Base-by-base conservation (phyloP, 2,329 filamentous ascomycete genomes). In the Aspergillus pseudotamarii region DNA sequence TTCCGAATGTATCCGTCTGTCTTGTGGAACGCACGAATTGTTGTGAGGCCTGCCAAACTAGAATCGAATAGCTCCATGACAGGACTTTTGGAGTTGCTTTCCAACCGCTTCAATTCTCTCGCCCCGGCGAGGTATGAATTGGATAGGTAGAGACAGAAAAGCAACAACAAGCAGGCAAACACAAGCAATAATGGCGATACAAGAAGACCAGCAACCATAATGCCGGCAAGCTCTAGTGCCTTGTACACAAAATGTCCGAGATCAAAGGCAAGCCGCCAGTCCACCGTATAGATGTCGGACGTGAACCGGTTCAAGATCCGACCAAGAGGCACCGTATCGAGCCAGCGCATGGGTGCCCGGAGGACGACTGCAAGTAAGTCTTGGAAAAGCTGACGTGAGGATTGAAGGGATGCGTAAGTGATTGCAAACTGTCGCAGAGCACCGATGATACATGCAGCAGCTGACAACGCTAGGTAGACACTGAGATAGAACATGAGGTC, bases 11-110 rank as follows among this genome's bases (percentile, higher is more conserved):
- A 94, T 1, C 84, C 82, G 14, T 87, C 82, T 0, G 83, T 80
- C 80, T 92, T 92, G 67, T 88, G 86, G 68, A 91, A 94, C 0
- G 89, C 89, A n/a, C 91, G 86, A 58, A 94, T 91, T 0, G 91
- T 93, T 1, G 86, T 83, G 23, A 94, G 86, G 14, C 91, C 91
- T 0, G 86, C 84, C 11, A 94, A 83, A 0, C 90, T 87, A 2
- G 89, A 87, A 21, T 89, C 89, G 71, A 94, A 94, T 68, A 91
- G 87, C 73, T 94, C 91, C 69, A 93, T 93, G 2, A 94, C 88
- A 0, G 91, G 91, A 0, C 88, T 91, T 76, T 93, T 93, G 61
- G 87, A 85, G 8, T 85, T 91, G 66, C 88, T 91, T 75, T 94
- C 91, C 3, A 94, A 83, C 9, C 91, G 84, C 78, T 93, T 71